Evolutionary conservation across 2,329 filamentous ascomycete species (phyloP).

Genomic region (Calonectria henricotiae): DNA sequence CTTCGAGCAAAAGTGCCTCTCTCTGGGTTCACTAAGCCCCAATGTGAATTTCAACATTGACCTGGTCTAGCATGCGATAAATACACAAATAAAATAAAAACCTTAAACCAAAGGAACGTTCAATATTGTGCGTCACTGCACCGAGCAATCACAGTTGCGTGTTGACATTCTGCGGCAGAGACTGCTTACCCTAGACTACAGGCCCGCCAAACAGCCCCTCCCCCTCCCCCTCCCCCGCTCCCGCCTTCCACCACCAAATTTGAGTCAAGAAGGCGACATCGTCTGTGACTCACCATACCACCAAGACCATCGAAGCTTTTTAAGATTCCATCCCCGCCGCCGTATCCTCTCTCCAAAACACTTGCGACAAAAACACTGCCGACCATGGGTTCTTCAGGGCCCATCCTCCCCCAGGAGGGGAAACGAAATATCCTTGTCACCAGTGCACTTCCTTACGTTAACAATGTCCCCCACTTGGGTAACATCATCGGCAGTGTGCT

Average conservation of each 20-base stretch:
- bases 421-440: constrained; percentile 93
- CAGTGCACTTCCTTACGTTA: constrained; percentile 87
- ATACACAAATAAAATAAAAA: not conserved
- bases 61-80: not conserved
- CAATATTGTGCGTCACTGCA: too few relatives aligned
- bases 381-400: constrained; percentile 52
- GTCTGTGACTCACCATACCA: constrained; percentile 49
- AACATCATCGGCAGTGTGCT: constrained; percentile 92
- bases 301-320: constrained; percentile 15
- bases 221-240: constrained; percentile 50
- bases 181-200: constrained; percentile 22
- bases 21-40: not conserved
- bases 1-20: too few relatives aligned
- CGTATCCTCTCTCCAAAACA: constrained; percentile 11
- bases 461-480: constrained; percentile 86
- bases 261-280: constrained; percentile 46
- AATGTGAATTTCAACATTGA: not conserved
- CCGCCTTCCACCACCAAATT: constrained; percentile 50
- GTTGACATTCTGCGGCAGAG: not conserved
- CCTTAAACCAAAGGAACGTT: too few relatives aligned
- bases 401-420: constrained; percentile 78
- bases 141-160: not conserved
- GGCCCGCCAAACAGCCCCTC: constrained; percentile 22
- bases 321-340: constrained; percentile 4
- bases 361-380: constrained; percentile 15